These are phyloP conservation scores for Trametes maxima DNA, from an alignment of 768 basidiomycete genomes.

Conservation along the genomic window DNA sequence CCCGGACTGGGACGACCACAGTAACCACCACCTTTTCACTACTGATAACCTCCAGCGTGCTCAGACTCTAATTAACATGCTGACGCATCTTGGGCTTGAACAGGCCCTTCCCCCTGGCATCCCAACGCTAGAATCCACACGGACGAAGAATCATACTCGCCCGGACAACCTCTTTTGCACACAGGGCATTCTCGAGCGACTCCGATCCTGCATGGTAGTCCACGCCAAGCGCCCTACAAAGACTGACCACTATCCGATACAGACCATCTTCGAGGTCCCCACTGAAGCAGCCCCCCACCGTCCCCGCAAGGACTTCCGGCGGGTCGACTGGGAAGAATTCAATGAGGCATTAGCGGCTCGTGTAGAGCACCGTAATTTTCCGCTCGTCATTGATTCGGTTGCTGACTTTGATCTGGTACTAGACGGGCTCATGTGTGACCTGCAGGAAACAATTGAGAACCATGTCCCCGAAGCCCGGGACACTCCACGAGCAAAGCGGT, in stretches of 20 bases:
- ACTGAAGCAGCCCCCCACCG: neutral
- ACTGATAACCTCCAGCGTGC: slow-evolving; percentile 24
- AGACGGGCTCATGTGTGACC: slow-evolving; percentile 11
- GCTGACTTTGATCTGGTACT: slow-evolving; percentile 17
- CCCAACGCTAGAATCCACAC: slow-evolving; percentile 37
- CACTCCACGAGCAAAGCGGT: slow-evolving; percentile 34
- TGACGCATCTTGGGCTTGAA: no score
- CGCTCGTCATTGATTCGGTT: neutral
- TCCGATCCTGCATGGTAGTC: slow-evolving; percentile 34
- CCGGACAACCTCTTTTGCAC: slow-evolving; percentile 48
- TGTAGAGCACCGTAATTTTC: neutral
- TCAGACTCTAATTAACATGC: slow-evolving; percentile 29
- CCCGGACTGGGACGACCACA: slow-evolving; percentile 39
- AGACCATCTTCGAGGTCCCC: no score
- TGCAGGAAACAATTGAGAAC: slow-evolving; percentile 24
- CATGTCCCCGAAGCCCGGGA: no score
- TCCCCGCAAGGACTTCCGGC: slow-evolving; percentile 31
- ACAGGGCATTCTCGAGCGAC: slow-evolving; percentile 8
- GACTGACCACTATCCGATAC: slow-evolving; percentile 47
- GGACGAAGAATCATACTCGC: slow-evolving; percentile 38
- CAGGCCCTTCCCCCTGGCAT: slow-evolving; percentile 31
- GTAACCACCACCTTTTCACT: slow-evolving; percentile 42
- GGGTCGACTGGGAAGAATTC: slow-evolving; percentile 37
- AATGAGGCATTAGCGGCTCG: slow-evolving; percentile 19
- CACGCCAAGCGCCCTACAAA: slow-evolving; percentile 18